Conservation (phyloP, 1,284 basidiomycete species). For the Heterobasidion parviporum region DNA sequence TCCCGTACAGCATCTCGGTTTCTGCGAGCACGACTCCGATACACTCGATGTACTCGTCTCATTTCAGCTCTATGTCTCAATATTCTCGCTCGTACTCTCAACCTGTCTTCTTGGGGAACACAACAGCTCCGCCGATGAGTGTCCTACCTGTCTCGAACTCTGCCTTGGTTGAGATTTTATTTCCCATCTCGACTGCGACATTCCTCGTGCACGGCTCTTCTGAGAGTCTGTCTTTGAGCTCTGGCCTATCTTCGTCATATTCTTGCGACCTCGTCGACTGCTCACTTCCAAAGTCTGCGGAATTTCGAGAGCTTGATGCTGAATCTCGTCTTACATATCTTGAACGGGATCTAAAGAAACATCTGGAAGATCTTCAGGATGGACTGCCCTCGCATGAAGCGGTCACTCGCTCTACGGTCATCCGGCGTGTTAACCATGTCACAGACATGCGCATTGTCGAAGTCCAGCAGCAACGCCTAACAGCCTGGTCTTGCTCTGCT, state of each 20-base stretch:
- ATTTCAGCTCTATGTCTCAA: no score
- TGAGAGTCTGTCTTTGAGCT: neutral
- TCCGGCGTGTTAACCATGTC: neutral
- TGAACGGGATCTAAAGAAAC: neutral
- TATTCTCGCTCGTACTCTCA: no score
- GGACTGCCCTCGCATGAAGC: neutral
- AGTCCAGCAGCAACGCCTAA: neutral
- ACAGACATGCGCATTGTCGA: neutral
- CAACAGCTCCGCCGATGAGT: neutral
- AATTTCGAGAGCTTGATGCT: neutral
- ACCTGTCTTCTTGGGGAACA: neutral
- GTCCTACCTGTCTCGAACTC: neutral
- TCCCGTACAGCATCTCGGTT: no score
- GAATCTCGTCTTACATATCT: neutral
- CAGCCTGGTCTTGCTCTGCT: neutral
- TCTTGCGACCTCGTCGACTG: neutral
- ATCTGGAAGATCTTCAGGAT: neutral
- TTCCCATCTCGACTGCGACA: neutral
- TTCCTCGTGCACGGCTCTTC: neutral
- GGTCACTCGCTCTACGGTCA: neutral
- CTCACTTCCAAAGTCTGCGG: neutral
- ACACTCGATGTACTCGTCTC: no score
- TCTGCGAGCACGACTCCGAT: no score
- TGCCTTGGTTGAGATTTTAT: neutral
- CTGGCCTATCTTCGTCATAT: neutral